Base-by-base conservation (phyloP, 371 early-diverging fungal species). In the Mucor indicus region DNA sequence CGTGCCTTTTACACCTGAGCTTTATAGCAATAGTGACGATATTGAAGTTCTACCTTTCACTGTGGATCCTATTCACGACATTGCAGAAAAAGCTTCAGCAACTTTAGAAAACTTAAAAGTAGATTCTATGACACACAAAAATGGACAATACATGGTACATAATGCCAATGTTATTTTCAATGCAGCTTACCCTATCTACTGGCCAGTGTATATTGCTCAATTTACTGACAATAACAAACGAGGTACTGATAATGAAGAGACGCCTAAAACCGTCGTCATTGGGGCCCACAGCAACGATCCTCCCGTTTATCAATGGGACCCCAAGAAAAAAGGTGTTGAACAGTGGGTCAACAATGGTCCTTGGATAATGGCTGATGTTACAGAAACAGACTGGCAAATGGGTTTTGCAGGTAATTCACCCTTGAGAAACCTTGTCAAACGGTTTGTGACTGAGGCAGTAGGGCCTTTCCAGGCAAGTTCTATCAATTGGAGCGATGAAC, bases 281-380 rank as follows among this genome's bases (percentile, higher is more conserved):
- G 53, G 53, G 27, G 67, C 57, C 1, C 63, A 67, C 16, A 53
- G 39, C 2, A 19, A 48, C 1, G 53, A 67, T 6, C 63, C 67
- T 10, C 44, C 52, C 12, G 25, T 67, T 3, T 57, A 54, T 48
- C 52, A 62, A 17, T 63, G 59, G 53, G 63, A 67, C 4, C 25
- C 55, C 0, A 36, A 25, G 1, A 37, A 44, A 12, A 11, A 31
- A 0, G 60, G 57, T 4, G 24, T 38, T 1, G 42, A 50, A n/a
- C 63, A 62, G 38, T 67, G 67, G 67, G 46, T 67, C 13, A 67
- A 67, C 37, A 57, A 53, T 17, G 63, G 63, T 1, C 31, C 55
- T 4, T 67, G 67, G 67, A 25, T 62, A 1, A 51, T 51, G 5
- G 23, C 60, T 5, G 67, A 67, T 33, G 57, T 62, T 1, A 60